phyloP scores from a whole-genome alignment of 805 yeast species.

The Tetrapisispora phaffii region DNA sequence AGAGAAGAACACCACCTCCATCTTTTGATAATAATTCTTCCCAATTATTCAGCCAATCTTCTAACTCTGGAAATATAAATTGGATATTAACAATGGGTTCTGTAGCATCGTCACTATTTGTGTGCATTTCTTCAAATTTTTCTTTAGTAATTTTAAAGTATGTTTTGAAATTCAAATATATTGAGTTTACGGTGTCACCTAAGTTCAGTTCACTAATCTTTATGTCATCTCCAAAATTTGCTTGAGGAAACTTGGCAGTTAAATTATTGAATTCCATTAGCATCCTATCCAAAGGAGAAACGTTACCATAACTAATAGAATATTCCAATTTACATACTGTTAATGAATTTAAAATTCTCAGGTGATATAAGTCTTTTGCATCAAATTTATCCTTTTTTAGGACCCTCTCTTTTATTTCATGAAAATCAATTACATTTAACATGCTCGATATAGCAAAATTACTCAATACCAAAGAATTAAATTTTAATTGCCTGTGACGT shows the following conservation, averaged over 20 bases:
- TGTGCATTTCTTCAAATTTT: background rate
- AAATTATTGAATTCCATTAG: constrained; percentile 33
- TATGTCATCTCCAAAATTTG: constrained; percentile 45
- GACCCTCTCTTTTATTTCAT: constrained; percentile 33
- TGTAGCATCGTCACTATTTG: background rate
- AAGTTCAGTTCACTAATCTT: constrained; percentile 43
- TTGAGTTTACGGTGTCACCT: constrained; percentile 26
- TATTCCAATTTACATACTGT: constrained; percentile 43
- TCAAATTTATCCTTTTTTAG: constrained; percentile 18
- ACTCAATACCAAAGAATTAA: constrained; percentile 45
- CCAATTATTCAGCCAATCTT: constrained; percentile 41
- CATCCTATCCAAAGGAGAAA: constrained; percentile 19
- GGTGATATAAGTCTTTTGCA: constrained; percentile 40
- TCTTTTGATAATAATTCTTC: constrained; percentile 37
- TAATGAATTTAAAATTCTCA: constrained; percentile 44
- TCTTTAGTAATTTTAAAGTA: constrained; percentile 14
- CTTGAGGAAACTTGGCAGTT: constrained; percentile 39
- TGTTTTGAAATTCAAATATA: constrained; percentile 20
- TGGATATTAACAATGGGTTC: background rate
- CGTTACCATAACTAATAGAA: constrained; percentile 39
- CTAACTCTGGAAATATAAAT: constrained; percentile 29
- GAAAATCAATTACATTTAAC: constrained; percentile 38
- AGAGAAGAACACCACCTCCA: constrained; percentile 38
- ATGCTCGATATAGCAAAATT: constrained; percentile 43
- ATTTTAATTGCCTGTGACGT: constrained; percentile 36